phyloP scores from a whole-genome alignment of 2,329 filamentous ascomycete species.

The Ophiostoma sp. region DNA sequence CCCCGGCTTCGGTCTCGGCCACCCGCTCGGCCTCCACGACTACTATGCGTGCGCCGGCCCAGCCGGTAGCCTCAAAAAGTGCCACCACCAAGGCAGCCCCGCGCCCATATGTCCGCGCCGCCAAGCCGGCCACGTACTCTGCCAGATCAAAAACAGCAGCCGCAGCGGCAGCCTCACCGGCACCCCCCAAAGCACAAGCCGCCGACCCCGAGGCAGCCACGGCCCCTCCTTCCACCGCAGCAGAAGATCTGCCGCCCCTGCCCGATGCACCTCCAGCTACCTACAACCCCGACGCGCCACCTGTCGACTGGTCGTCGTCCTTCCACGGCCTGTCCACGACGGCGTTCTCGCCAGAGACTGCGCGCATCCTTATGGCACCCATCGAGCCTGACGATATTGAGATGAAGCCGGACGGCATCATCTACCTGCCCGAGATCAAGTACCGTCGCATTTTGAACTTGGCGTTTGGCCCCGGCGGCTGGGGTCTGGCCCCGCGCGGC shows the following conservation, averaged over 20 bases:
- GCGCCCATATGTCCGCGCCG: background rate
- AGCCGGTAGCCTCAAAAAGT: background rate
- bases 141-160: background rate
- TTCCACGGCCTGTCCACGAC: slow-evolving; percentile 70
- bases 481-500: slow-evolving; percentile 85
- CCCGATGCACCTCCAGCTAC: slow-evolving; percentile 4
- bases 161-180: background rate
- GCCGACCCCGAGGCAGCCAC: background rate
- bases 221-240: background rate
- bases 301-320: slow-evolving; percentile 72
- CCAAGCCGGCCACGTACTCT: background rate
- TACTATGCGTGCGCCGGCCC: background rate
- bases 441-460: slow-evolving; percentile 85
- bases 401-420: slow-evolving; percentile 93
- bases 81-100: background rate
- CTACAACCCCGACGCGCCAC: slow-evolving; percentile 14
- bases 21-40: slow-evolving; percentile 8
- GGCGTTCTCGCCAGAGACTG: slow-evolving; percentile 66
- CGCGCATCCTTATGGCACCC: slow-evolving; percentile 61
- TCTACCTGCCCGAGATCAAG: slow-evolving; percentile 97
- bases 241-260: background rate
- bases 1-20: background rate
- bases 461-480: slow-evolving; percentile 90
- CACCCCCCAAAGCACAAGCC: background rate
- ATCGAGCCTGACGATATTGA: slow-evolving; percentile 74